Evolutionary conservation across 768 basidiomycete genomes (phyloP).

Genomic region (Peribolospora kevripleyi): DNA sequence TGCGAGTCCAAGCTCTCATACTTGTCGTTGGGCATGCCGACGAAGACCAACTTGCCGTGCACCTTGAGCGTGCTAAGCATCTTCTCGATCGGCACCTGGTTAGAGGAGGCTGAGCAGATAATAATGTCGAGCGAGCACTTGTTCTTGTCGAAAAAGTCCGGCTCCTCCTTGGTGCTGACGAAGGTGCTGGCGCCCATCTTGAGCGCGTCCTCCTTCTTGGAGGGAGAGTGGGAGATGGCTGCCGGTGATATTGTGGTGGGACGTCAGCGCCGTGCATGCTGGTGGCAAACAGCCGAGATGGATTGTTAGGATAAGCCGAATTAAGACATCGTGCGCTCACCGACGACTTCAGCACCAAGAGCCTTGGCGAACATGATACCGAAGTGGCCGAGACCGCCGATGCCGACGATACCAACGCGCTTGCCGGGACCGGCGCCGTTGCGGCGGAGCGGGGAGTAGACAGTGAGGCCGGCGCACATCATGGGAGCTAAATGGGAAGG

Average conservation of each 20-base stretch:
- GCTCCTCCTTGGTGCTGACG: constrained; percentile 24
- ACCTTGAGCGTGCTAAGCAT: constrained; percentile 31
- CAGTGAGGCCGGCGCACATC: constrained; percentile 21
- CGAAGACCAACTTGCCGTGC: constrained; percentile 31
- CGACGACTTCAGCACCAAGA: constrained; percentile 15
- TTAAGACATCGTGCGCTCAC: too few relatives aligned
- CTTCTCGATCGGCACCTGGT: constrained; percentile 26
- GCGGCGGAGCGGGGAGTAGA: constrained; percentile 18
- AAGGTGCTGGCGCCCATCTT: constrained; percentile 35
- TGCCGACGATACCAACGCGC: constrained; percentile 39
- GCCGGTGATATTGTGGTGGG: too few relatives aligned
- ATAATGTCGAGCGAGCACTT: constrained; percentile 17
- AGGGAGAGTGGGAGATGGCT: constrained; percentile 33
- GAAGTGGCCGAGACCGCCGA: constrained; percentile 30
- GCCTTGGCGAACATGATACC: constrained; percentile 12
- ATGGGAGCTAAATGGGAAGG: constrained; percentile 14
- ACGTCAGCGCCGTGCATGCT: too few relatives aligned
- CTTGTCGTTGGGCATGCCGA: constrained; percentile 20
- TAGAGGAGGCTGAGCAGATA: constrained; percentile 19
- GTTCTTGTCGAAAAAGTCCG: not conserved
- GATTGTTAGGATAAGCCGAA: too few relatives aligned
- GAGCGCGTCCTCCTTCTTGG: constrained; percentile 33
- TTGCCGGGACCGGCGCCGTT: constrained; percentile 36
- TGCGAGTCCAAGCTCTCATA: too few relatives aligned
- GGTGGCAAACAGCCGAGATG: too few relatives aligned